Conservation (phyloP, 768 basidiomycete species). For the Lyophyllum semitale region DNA sequence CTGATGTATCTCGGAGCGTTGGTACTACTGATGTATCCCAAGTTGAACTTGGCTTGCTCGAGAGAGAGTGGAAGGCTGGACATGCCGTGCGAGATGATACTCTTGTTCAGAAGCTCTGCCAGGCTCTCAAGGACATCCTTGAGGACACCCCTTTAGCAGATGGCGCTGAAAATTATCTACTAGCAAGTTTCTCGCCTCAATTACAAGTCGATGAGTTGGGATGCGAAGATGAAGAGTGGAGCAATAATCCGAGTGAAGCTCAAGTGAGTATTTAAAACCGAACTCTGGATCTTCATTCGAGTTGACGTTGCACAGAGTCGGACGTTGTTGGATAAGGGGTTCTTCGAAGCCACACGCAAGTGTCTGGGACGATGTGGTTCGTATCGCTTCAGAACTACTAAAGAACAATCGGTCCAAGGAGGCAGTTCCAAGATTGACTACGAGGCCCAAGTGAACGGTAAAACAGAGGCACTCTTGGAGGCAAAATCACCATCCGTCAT, state of each 20-base stretch:
- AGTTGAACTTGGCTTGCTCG: conserved; percentile 72
- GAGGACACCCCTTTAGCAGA: conserved; percentile 12
- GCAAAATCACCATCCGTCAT: conserved; percentile 23
- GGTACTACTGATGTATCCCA: conserved; percentile 12
- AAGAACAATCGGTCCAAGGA: conserved; percentile 10
- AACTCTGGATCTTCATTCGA: conserved; percentile 8
- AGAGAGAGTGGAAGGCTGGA: conserved; percentile 57
- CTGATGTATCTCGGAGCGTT: background rate
- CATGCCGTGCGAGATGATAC: conserved; percentile 1
- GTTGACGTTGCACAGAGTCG: conserved; percentile 6
- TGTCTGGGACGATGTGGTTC: background rate
- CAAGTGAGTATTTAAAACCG: conserved; percentile 10
- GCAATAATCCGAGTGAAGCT: conserved; percentile 13
- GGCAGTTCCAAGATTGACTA: conserved; percentile 18
- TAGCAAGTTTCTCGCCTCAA: conserved; percentile 13
- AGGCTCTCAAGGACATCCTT: conserved; percentile 16
- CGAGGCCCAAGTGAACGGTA: conserved; percentile 12
- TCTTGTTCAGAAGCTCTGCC: conserved; percentile 17
- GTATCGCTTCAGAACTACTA: background rate
- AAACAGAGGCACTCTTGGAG: conserved; percentile 11
- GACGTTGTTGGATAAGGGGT: background rate
- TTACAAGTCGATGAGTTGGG: conserved; percentile 4
- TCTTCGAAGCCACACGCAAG: background rate
- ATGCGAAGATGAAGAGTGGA: conserved; percentile 9
- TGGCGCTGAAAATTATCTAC: conserved; percentile 11